These are phyloP conservation scores for Irpex sp. DNA, from an alignment of 1,284 basidiomycete species.

Conservation along the genomic window DNA sequence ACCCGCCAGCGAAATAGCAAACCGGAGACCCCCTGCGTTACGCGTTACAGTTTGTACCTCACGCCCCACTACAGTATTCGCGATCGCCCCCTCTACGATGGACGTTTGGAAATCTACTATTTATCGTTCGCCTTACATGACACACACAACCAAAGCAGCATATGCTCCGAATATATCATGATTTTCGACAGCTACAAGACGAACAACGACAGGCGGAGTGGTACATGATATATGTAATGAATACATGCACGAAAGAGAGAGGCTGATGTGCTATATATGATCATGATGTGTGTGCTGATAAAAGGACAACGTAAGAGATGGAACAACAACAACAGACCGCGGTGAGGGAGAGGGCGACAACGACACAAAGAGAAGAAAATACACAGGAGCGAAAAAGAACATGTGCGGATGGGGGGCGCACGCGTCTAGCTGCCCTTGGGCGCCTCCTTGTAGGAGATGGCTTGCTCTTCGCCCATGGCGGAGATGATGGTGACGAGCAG, in stretches of 20 bases:
- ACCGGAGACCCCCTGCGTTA: too few species aligned
- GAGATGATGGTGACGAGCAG: conserved; percentile 85
- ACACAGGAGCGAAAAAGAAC: background rate
- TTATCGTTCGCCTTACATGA: background rate
- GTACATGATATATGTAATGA: conserved; percentile 12
- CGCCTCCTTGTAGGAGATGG: conserved; percentile 84
- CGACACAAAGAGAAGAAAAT: background rate
- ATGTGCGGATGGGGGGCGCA: background rate
- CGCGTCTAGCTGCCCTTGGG: conserved; percentile 49
- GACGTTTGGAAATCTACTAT: too few species aligned
- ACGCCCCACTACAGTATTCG: too few species aligned
- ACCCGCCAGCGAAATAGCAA: too few species aligned
- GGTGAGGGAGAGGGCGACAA: conserved; percentile 3
- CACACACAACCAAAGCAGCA: background rate
- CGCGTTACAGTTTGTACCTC: too few species aligned
- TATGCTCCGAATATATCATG: conserved; percentile 8
- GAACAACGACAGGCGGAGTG: conserved; percentile 12
- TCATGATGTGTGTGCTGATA: background rate
- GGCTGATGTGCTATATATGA: background rate
- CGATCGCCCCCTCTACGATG: too few species aligned
- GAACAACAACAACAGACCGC: background rate
- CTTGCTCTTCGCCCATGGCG: conserved; percentile 93
- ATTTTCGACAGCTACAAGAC: conserved; percentile 8
- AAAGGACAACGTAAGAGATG: background rate
- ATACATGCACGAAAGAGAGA: conserved; percentile 10